Conservation (phyloP, 441 rosid genomes). For the Kokia cookei region DNA sequence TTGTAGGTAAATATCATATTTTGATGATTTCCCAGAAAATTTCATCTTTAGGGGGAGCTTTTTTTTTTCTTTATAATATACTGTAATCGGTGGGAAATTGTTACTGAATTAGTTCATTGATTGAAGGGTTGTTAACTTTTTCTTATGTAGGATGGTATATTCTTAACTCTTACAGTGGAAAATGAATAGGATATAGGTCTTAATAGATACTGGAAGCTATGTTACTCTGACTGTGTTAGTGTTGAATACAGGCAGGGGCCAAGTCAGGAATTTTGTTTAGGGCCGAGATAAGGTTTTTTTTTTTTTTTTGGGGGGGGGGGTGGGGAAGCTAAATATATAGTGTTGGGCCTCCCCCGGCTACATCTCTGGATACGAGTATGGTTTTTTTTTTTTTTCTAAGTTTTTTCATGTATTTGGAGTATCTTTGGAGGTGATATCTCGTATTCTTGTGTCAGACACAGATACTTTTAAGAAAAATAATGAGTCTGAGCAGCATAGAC, state of each 20-base stretch:
- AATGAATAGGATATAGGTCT: background rate
- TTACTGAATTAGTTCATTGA: background rate
- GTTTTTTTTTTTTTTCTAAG: background rate
- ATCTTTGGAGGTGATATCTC: background rate
- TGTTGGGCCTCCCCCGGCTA: too few species aligned
- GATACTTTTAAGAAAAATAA: too few species aligned
- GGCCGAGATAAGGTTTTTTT: too few species aligned
- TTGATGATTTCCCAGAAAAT: background rate
- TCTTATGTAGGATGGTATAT: background rate
- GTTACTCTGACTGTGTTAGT: too few species aligned
- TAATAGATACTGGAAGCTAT: background rate
- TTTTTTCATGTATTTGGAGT: background rate
- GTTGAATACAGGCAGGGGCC: too few species aligned
- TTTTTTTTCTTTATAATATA: background rate
- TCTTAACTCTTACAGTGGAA: background rate
- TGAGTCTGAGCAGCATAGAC: too few species aligned
- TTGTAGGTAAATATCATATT: conserved; percentile 29
- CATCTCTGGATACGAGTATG: background rate
- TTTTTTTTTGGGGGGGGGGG: too few species aligned
- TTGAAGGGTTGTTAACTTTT: background rate
- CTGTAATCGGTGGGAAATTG: background rate
- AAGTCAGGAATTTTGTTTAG: too few species aligned
- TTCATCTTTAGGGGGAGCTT: background rate
- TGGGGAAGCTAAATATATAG: too few species aligned
- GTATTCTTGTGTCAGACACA: too few species aligned